Evolutionary conservation across 345 rosid genomes (phyloP), one percentile per base, ranked within the genome.

Genomic region (Psidium friedrichsthalianum): DNA sequence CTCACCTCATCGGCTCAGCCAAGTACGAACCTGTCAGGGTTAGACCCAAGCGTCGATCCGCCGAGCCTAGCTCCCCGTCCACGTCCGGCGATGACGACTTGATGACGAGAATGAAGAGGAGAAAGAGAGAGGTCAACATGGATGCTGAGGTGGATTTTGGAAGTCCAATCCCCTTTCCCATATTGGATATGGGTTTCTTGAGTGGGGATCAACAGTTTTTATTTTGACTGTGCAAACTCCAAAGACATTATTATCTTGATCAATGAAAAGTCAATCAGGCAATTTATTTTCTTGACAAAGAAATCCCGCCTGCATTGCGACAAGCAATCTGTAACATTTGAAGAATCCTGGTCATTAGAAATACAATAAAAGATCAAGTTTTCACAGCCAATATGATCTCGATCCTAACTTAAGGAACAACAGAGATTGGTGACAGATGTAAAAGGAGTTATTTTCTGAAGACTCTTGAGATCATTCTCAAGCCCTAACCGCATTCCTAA

Each of bases 21-120:
- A 87, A 89, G 76, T 82, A 90, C 3, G 86, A 89, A 57, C 91
- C 92, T 15, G 87, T 88, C 3, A 85, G 92, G 87, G 88, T 90
- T 40, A 86, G 86, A 18, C 85, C 89, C 10, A 91, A 91, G 85
- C 82, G 90, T 83, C 86, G 88, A 2, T 87, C 90, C 40, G 87
- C 93, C 42, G 90, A 87, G 85, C 87, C 89, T 0, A 84, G 76
- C 57, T 57, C 27, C 4, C 83, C 20, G 10, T 58, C 87, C 2
- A 3, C 40, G 3, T 27, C 40, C 74, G 27, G 32, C 6, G 40
- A 27, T 59, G 40, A 14, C 0, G 21, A 20, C 29, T 27, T 27
- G 74, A 59, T 20, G 4, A 59, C 15, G 36, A 14, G 74, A 36
- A 13, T 0, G 74, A 59, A 59, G 40, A 59, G 32, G 74, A 59